Percentiles rank a stretch among this genome's conserved stretches.
These are phyloP conservation scores for Lonicera japonica DNA, from an alignment of 129 eudicot species.

Conservation along the genomic window DNA sequence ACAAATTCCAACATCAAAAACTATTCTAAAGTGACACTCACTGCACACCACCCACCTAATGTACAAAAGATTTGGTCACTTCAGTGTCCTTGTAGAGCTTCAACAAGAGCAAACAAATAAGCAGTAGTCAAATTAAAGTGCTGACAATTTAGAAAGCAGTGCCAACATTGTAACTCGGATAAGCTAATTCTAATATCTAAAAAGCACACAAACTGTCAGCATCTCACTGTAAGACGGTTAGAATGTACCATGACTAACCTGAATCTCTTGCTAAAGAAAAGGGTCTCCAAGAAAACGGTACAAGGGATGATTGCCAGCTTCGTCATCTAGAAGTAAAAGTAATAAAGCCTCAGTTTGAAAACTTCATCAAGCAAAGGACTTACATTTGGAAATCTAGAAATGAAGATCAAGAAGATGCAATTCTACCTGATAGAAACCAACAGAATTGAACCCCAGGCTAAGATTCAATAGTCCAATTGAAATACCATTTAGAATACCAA, in stretches of 20 bases:
- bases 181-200: not conserved
- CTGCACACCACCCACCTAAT: too few relatives aligned
- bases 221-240: too few relatives aligned
- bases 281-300: conserved; percentile 86
- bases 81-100: too few relatives aligned
- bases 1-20: too few relatives aligned
- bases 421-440: conserved; percentile 84
- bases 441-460: conserved; percentile 87
- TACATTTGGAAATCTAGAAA: not conserved
- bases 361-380: not conserved
- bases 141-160: not conserved
- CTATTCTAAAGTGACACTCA: too few relatives aligned
- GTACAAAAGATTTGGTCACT: too few relatives aligned
- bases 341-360: conserved; percentile 9
- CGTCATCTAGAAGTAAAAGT: conserved; percentile 63
- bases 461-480: conserved; percentile 92
- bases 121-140: too few relatives aligned
- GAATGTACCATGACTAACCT: conserved; percentile 41
- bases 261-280: conserved; percentile 76
- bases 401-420: not conserved
- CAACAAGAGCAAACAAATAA: too few relatives aligned
- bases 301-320: conserved; percentile 92
- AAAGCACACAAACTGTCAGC: not conserved
- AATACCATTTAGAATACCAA: conserved; percentile 79
- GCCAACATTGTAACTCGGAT: not conserved